A percentile compares a stretch with the other conserved stretches of the same genome.
Conservation (phyloP, 371 early-diverging fungal species). For the Rhizomucor pusillus region DNA sequence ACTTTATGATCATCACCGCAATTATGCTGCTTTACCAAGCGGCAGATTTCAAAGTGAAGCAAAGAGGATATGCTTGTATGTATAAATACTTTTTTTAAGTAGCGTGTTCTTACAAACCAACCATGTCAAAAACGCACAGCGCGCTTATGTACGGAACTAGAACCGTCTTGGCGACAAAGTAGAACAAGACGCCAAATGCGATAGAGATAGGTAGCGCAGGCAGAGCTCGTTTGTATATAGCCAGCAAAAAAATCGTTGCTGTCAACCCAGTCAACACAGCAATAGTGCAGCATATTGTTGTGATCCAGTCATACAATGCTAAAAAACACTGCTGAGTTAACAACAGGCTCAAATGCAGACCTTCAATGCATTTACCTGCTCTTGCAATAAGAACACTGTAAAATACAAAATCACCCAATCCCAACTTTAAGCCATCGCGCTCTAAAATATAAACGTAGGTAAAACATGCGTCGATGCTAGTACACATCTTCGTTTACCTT, state of each 20-base stretch:
- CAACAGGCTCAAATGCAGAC: background rate
- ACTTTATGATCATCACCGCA: too few species aligned
- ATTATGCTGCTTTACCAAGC: too few species aligned
- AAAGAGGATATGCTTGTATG: background rate
- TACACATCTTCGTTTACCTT: slow-evolving; percentile 15
- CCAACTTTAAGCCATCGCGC: slow-evolving; percentile 74
- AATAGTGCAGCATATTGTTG: slow-evolving; percentile 76
- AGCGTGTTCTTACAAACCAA: slow-evolving; percentile 27
- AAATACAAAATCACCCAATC: slow-evolving; percentile 90
- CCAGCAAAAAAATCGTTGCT: slow-evolving; percentile 82
- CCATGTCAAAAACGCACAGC: slow-evolving; percentile 48
- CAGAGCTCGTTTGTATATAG: slow-evolving; percentile 77
- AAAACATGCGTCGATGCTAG: background rate
- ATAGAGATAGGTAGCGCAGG: slow-evolving; percentile 89
- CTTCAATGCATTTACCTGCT: slow-evolving; percentile 54
- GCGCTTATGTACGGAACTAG: slow-evolving; percentile 59
- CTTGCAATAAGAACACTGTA: slow-evolving; percentile 82
- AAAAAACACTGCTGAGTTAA: background rate
- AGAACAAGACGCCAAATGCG: slow-evolving; percentile 83
- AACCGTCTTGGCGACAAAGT: slow-evolving; percentile 64
- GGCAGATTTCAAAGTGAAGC: too few species aligned
- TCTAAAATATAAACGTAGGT: slow-evolving; percentile 35
- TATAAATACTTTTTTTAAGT: background rate
- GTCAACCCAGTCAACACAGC: slow-evolving; percentile 83
- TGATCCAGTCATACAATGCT: slow-evolving; percentile 87